Percentiles rank a stretch among this genome's conserved stretches.
Evolutionary conservation across 441 rosid genomes (phyloP).

Genomic region (Rhodomyrtus psidioides): DNA sequence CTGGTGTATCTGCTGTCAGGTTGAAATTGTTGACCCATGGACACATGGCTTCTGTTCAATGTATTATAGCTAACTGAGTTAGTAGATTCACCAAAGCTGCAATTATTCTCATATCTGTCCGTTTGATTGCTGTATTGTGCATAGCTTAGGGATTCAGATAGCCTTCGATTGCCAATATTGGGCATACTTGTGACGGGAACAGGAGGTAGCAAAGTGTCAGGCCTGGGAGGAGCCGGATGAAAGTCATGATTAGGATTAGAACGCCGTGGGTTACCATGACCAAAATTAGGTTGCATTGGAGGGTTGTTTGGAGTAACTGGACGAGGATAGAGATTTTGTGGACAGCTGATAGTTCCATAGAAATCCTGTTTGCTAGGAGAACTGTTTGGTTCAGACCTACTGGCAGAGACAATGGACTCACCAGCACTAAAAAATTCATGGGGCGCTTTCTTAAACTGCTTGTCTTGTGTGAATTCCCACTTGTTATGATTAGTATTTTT

Average conservation of each 20-base stretch:
- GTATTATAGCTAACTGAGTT: slow-evolving; percentile 21
- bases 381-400: slow-evolving; percentile 23
- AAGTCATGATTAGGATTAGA: slow-evolving; percentile 29
- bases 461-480: slow-evolving; percentile 31
- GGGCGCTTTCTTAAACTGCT: slow-evolving; percentile 69
- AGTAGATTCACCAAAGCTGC: slow-evolving; percentile 18
- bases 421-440: slow-evolving; percentile 53
- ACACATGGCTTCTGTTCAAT: slow-evolving; percentile 19
- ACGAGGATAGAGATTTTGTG: slow-evolving; percentile 28
- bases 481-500: slow-evolving; percentile 24
- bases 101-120: slow-evolving; percentile 25
- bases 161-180: slow-evolving; percentile 40
- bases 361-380: slow-evolving; percentile 27
- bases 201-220: slow-evolving; percentile 17
- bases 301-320: slow-evolving; percentile 28
- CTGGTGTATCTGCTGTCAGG: slow-evolving; percentile 16
- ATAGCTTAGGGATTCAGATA: slow-evolving; percentile 26
- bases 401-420: slow-evolving; percentile 32
- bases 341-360: slow-evolving; percentile 23
- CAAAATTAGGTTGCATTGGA: slow-evolving; percentile 32
- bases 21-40: slow-evolving; percentile 19
- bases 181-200: slow-evolving; percentile 27
- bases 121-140: slow-evolving; percentile 26
- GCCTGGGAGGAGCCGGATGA: slow-evolving; percentile 27
- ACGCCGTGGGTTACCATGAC: slow-evolving; percentile 23